These are phyloP conservation scores for Ploettnerulaceae sp. DNA, from an alignment of 2,329 filamentous ascomycete genomes.

Conservation along the genomic window DNA sequence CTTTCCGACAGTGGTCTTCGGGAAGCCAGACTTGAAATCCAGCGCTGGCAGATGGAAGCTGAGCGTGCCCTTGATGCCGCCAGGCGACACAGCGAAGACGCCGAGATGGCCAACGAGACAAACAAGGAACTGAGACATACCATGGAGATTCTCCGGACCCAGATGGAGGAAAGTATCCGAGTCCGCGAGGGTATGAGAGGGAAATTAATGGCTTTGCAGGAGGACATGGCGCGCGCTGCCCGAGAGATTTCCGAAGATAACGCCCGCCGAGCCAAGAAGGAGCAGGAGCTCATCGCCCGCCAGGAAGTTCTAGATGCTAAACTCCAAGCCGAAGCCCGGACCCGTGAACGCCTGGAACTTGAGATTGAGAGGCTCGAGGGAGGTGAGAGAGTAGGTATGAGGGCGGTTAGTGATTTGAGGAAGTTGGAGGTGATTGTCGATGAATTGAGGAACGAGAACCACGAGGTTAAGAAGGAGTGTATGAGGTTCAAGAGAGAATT, in stretches of 20 bases:
- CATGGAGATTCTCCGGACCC: constrained; percentile 67
- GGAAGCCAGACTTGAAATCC: constrained; percentile 50
- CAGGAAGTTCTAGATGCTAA: constrained; percentile 75
- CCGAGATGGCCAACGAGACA: constrained; percentile 50
- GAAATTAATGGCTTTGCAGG: constrained; percentile 81
- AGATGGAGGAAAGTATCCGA: constrained; percentile 80
- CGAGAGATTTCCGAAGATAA: constrained; percentile 81
- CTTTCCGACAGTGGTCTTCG: constrained; percentile 50
- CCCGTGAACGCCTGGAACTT: constrained; percentile 60
- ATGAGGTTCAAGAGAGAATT: constrained; percentile 70
- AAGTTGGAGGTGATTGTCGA: constrained; percentile 50
- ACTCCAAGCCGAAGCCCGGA: constrained; percentile 69
- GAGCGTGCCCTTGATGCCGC: constrained; percentile 60
- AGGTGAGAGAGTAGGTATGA: constrained; percentile 60
- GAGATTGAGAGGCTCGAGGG: constrained; percentile 62
- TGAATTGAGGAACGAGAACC: constrained; percentile 62
- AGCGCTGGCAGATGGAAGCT: constrained; percentile 58
- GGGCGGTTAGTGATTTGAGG: constrained; percentile 58
- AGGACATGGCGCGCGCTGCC: constrained; percentile 77
- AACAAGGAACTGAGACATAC: constrained; percentile 72
- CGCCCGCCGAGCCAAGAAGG: constrained; percentile 69
- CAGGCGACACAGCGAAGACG: constrained; percentile 55
- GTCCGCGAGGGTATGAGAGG: constrained; percentile 77
- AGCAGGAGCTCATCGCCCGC: constrained; percentile 71
- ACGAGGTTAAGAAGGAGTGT: constrained; percentile 43